Evolutionary conservation across 352 stramenopile genomes (phyloP).

Genomic region (Globisporangium abappressorium): DNA sequence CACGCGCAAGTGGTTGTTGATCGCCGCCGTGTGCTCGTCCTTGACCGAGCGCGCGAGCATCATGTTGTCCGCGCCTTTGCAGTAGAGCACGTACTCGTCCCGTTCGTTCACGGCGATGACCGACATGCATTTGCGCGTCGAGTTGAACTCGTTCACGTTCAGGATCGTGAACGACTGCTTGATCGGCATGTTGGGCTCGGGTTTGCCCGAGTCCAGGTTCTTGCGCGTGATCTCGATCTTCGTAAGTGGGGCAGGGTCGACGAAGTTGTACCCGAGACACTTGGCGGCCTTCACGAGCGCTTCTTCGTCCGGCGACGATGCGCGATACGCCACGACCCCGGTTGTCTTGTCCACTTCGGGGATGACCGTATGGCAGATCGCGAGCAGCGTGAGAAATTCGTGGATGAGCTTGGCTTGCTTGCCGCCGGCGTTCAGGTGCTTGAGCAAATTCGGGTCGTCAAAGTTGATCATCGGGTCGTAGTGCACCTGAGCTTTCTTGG

Average conservation of each 20-base stretch:
- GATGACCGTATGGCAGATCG: slow-evolving; percentile 80
- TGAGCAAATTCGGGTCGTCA: slow-evolving; percentile 59
- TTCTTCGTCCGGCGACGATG: slow-evolving; percentile 91
- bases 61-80: slow-evolving; percentile 85
- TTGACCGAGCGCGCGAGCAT: slow-evolving; percentile 57
- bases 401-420: slow-evolving; percentile 33
- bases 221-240: slow-evolving; percentile 55
- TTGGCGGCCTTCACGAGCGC: slow-evolving; percentile 88
- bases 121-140: slow-evolving; percentile 97
- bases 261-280: slow-evolving; percentile 78
- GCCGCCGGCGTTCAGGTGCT: slow-evolving; percentile 29
- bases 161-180: slow-evolving; percentile 51
- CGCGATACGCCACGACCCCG: slow-evolving; percentile 66
- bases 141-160: slow-evolving; percentile 87
- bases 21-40: slow-evolving; percentile 17
- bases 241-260: slow-evolving; percentile 52
- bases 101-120: slow-evolving; percentile 83
- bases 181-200: slow-evolving; percentile 6
- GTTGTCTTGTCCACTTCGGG: slow-evolving; percentile 46
- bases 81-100: slow-evolving; percentile 54
- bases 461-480: slow-evolving; percentile 71
- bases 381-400: slow-evolving; percentile 68
- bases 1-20: slow-evolving; percentile 47
- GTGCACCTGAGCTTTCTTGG: slow-evolving; percentile 52
- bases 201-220: slow-evolving; percentile 6